A percentile compares a stretch with the other conserved stretches of the same genome.
phyloP scores from a whole-genome alignment of 1,284 basidiomycete species.

The Ganoderma multipileum region DNA sequence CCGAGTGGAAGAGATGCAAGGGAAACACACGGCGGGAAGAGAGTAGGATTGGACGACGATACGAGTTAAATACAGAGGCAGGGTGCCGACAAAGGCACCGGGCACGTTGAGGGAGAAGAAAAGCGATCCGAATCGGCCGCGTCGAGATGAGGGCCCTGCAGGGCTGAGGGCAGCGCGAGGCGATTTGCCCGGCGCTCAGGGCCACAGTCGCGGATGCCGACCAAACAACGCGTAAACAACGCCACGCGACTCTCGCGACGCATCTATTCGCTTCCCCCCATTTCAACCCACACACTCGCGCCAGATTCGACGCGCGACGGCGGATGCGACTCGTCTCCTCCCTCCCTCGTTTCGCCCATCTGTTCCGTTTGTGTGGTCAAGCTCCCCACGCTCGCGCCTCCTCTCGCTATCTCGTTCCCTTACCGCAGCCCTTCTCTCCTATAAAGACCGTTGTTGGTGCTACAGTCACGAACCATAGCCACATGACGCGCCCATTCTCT shows the following conservation, averaged over 20 bases:
- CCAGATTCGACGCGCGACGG: slow-evolving; percentile 3
- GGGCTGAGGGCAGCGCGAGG: slow-evolving; percentile 18
- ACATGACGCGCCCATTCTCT: slow-evolving; percentile 5
- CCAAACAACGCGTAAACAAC: slow-evolving; percentile 34
- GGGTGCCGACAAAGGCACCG: slow-evolving; percentile 1
- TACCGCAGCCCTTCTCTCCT: slow-evolving; percentile 12
- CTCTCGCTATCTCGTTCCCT: background rate
- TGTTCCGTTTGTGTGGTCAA: background rate
- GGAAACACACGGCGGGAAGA: slow-evolving; percentile 6
- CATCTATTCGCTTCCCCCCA: slow-evolving; percentile 10
- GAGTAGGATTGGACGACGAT: slow-evolving; percentile 8
- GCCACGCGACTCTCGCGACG: slow-evolving; percentile 26
- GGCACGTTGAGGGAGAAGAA: slow-evolving; percentile 10
- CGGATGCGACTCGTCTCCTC: slow-evolving; percentile 19
- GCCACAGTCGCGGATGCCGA: slow-evolving; percentile 1
- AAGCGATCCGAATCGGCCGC: background rate
- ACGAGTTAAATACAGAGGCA: slow-evolving; percentile 19
- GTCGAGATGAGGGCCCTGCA: slow-evolving; percentile 2
- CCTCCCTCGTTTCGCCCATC: slow-evolving; percentile 1
- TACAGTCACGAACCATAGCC: background rate
- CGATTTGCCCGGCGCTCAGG: slow-evolving; percentile 8
- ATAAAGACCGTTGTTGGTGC: background rate
- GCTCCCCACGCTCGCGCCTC: background rate
- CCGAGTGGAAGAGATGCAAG: background rate
- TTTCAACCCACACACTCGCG: background rate